Conservation (phyloP, 2,329 filamentous ascomycete genomes). For the Cercospora zeae-maydis region DNA sequence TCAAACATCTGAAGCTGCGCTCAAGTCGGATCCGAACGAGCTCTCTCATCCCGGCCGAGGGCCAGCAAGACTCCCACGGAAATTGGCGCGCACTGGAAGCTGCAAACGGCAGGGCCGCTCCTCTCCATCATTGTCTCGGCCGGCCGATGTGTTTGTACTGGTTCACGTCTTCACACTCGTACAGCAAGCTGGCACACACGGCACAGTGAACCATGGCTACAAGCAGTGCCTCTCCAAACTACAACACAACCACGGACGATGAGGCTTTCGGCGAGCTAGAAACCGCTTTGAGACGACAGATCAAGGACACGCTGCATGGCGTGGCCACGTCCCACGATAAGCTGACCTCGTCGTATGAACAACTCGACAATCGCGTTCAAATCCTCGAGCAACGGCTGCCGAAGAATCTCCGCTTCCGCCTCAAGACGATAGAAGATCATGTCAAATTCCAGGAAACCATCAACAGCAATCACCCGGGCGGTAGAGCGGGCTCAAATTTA, state of each 20-base stretch:
- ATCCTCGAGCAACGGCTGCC: conserved; percentile 6
- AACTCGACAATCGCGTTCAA: conserved; percentile 1
- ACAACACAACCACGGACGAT: conserved; percentile 3
- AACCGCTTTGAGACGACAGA: conserved; percentile 6
- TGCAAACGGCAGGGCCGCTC: not conserved
- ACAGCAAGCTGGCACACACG: not conserved
- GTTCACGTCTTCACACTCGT: not conserved
- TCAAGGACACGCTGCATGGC: conserved; percentile 6
- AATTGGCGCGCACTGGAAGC: not conserved
- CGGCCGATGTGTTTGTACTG: not conserved
- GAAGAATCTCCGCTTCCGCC: conserved; percentile 6
- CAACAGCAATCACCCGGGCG: not conserved
- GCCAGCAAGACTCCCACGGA: not conserved
- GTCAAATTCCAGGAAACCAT: not conserved
- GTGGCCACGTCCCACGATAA: not conserved
- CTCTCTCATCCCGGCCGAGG: not conserved
- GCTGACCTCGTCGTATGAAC: not conserved
- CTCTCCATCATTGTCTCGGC: not conserved
- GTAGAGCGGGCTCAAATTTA: not conserved
- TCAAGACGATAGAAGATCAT: conserved; percentile 7
- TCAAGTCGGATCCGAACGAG: not conserved
- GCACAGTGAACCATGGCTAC: not conserved
- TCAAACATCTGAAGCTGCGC: not conserved
- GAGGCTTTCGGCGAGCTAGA: conserved; percentile 9
- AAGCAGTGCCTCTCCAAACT: not conserved